Base-by-base conservation (phyloP, 2,329 filamentous ascomycete genomes). In the Stemphylium beticola region DNA sequence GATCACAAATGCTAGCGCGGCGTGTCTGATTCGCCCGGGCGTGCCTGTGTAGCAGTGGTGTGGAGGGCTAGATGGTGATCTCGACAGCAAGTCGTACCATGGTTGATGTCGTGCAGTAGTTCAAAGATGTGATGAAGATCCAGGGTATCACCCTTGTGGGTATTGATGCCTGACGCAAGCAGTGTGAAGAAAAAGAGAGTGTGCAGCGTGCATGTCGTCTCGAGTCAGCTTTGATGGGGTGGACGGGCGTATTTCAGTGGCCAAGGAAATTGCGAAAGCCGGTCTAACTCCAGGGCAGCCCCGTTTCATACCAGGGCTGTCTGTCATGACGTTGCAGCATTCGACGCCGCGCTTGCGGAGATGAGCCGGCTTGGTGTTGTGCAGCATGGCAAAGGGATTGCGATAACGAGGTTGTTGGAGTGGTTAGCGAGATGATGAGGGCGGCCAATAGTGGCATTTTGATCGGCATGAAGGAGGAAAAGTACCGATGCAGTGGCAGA, bases 91-190 rank as follows among this genome's bases (percentile, higher is more conserved):
- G 41, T 17, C 22, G 39, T 49, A 54, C 50, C 50, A 57, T 49
- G 41, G 42, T 55, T 51, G 46, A 55, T 58, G 55, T 58, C 51
- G 46, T 51, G 55, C 55, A 58, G 55, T 45, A 54, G 36, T 37
- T 33, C 34, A 24, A 9, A 49, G 49, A 40, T n/a, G 37, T 57
- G 42, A 49, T 43, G 31, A 31, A 26, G 34, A 29, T 50, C 31
- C 38, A 46, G 45, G 50, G 50, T 38, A 34, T 32, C 29, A 42
- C 18, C 32, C 45, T 37, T 53, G 50, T 39, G 34, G 9, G 29
- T 20, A 40, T 42, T 31, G 34, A 37, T 38, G 51, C 36, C 37
- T 49, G n/a, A 53, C 44, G 50, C 50, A 42, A 37, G 20, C 34
- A 41, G 38, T n/a, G 41, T 26, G 31, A 33, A 14, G 41, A 29